phyloP scores from a whole-genome alignment of 495 filamentous ascomycete species.

The Talaromyces adpressus region DNA sequence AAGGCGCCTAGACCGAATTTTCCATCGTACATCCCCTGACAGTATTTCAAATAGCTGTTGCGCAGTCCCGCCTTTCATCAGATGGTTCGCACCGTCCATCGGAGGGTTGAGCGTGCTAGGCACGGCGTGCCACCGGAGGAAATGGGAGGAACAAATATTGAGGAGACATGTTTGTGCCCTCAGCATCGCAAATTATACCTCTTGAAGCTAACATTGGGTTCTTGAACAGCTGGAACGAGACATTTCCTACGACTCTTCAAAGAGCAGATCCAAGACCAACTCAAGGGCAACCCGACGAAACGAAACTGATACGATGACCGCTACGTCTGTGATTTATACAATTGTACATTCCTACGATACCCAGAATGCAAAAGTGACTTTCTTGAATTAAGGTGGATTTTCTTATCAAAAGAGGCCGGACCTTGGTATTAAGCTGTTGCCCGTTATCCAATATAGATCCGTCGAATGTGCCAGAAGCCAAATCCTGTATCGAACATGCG shows the following conservation, averaged over 20 bases:
- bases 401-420: neutral
- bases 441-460: neutral
- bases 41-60: conserved; percentile 40
- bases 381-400: neutral
- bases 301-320: neutral
- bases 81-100: conserved; percentile 48
- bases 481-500: neutral
- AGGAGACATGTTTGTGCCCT: conserved; percentile 34
- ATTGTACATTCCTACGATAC: neutral
- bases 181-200: neutral
- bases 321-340: neutral
- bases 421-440: neutral
- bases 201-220: conserved; percentile 5
- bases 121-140: conserved; percentile 52
- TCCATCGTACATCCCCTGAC: neutral
- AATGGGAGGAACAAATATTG: conserved; percentile 49
- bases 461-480: neutral
- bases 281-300: conserved; percentile 38
- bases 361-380: neutral
- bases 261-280: conserved; percentile 54
- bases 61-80: conserved; percentile 54
- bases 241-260: conserved; percentile 48
- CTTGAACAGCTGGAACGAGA: conserved; percentile 21
- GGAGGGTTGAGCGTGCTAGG: conserved; percentile 41
- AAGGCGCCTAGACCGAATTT: conserved; percentile 9